Evolutionary conservation across 257 asterid species (phyloP), one percentile per base, ranked within the genome.

Genomic region (Perilla frutescens): DNA sequence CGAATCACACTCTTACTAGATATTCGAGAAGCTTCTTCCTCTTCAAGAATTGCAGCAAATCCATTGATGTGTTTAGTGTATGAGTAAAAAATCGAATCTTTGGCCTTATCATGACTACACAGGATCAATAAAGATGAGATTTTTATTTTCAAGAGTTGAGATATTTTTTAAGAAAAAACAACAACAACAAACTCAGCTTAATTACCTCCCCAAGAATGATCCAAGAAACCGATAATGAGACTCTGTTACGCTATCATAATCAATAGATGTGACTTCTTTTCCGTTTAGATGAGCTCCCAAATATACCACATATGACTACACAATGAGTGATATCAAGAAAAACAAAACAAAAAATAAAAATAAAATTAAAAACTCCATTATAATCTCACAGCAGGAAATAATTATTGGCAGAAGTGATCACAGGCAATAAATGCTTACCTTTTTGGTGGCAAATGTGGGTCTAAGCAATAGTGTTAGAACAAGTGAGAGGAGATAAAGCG

Each of bases 221-320:
- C 90, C 96, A 75, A 94, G 96, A 77, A 94, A 85, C 60, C 88
- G 72, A 62, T 81, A 87, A 80, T 94, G 98, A 4, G 84, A 84
- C 62, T 90, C 81, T 55, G 84, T 91, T 11, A 80, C 95, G 74
- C 84, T 81, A 68, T 90, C 89, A 72, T 78, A 81, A 76, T 91
- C 95, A 75, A 34, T n/a, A 49, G 89, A 71, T 26, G 89, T 68
- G 74, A 79, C 79, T 44, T 65, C 81, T 36, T 72, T 43, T 75
- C 93, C 93, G 77, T 89, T 96, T 58, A 93, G 84, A 76, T 94
- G 97, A 74, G 86, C 90, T 81, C 98, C 98, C 88, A 91, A 76
- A 80, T 94, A 94, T 70, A 90, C 97, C 77, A 94, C 95, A 80
- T 81, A 94, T 48, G 96, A 84, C 98, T 93, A 79, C 4, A 60